A percentile compares a stretch with the other conserved stretches of the same genome.
Evolutionary conservation across 116 monocot genomes (phyloP).

Genomic region (Cymodocea nodosa): DNA sequence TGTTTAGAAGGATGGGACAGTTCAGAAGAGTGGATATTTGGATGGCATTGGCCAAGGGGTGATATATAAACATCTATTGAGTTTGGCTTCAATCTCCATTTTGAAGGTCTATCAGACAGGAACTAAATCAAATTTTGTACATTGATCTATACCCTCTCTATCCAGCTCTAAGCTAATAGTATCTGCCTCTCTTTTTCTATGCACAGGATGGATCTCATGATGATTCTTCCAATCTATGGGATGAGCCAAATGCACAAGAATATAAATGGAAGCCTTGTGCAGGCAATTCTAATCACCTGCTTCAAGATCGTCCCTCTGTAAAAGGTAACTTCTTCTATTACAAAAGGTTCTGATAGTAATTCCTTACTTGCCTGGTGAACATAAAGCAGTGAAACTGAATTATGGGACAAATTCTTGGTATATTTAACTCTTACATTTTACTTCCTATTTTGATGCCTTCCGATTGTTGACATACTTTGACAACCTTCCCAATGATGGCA

Average conservation of each 20-base stretch:
- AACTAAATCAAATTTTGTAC: not conserved
- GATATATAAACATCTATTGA: constrained; percentile 2
- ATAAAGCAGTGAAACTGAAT: too few species aligned
- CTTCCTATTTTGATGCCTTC: too few species aligned
- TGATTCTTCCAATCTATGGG: constrained; percentile 6
- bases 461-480: too few species aligned
- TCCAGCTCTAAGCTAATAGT: not conserved
- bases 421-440: too few species aligned
- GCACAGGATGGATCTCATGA: not conserved
- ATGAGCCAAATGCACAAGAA: constrained; percentile 5
- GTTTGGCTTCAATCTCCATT: constrained; percentile 1
- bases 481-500: too few species aligned
- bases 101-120: not conserved
- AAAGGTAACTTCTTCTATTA: not conserved
- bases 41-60: not conserved
- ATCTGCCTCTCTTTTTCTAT: not conserved
- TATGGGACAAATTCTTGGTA: too few species aligned
- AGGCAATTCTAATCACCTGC: not conserved
- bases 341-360: too few species aligned
- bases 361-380: too few species aligned
- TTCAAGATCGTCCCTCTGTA: not conserved
- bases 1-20: not conserved
- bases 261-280: constrained; percentile 10
- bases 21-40: constrained; percentile 4
- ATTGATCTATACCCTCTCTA: not conserved